A percentile compares a stretch with the other conserved stretches of the same genome.
phyloP scores from a whole-genome alignment of 257 asterid genomes.

The Primulina eburnea region DNA sequence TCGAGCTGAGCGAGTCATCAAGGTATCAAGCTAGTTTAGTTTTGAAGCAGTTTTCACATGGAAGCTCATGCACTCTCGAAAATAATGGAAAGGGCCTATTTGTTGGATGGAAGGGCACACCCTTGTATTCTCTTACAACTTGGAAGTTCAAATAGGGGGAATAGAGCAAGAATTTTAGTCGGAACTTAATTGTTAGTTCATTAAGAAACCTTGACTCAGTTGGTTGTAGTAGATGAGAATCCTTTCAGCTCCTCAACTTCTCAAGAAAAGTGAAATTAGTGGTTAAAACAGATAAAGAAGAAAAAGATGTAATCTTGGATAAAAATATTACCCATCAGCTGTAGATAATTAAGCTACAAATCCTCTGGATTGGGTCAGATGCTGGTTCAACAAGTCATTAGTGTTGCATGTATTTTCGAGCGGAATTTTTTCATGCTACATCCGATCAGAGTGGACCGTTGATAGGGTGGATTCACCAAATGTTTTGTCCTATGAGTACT shows the following conservation, averaged over 20 bases:
- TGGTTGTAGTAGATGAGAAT: neutral
- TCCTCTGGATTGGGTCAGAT: too few relatives aligned
- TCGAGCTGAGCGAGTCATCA: conserved; percentile 46
- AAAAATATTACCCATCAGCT: neutral
- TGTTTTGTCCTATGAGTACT: too few relatives aligned
- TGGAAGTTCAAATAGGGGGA: conserved; percentile 35
- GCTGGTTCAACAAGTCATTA: too few relatives aligned
- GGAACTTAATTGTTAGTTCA: neutral
- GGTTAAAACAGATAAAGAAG: too few relatives aligned
- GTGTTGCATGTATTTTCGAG: too few relatives aligned
- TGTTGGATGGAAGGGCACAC: conserved; percentile 56
- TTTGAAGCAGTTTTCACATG: conserved; percentile 35
- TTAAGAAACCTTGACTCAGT: neutral
- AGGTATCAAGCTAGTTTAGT: conserved; percentile 47
- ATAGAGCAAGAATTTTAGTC: neutral
- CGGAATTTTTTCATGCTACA: too few relatives aligned
- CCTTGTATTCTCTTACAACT: conserved; percentile 40
- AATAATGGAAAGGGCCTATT: conserved; percentile 40
- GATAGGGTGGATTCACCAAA: too few relatives aligned
- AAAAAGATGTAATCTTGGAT: neutral
- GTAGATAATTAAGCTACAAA: neutral
- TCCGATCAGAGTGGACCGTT: too few relatives aligned
- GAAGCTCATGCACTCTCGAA: conserved; percentile 39
- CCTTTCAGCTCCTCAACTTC: too few relatives aligned
- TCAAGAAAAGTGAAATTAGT: too few relatives aligned